These are phyloP conservation scores for Macrolepiota dolichaula DNA, from an alignment of 768 basidiomycete species.

Conservation along the genomic window DNA sequence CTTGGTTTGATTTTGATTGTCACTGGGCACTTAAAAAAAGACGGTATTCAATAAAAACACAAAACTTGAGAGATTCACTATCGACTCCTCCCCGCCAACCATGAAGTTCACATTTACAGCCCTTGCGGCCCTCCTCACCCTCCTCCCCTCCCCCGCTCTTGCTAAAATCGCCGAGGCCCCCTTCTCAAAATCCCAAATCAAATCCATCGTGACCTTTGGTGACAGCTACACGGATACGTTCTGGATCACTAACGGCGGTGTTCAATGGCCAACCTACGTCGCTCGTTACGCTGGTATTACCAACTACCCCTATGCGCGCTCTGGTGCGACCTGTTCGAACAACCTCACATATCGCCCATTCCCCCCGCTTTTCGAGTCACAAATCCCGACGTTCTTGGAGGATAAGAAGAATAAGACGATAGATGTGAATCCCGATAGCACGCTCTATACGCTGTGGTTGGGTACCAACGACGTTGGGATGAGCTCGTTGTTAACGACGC, in stretches of 20 bases:
- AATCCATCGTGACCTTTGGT: slow-evolving; percentile 64
- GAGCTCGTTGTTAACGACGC: slow-evolving; percentile 47
- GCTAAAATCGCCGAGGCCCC: background rate
- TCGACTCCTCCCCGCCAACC: background rate
- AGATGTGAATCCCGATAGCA: slow-evolving; percentile 37
- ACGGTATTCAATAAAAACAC: background rate
- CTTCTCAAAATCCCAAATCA: slow-evolving; percentile 40
- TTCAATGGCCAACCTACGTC: slow-evolving; percentile 60
- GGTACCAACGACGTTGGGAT: slow-evolving; percentile 65
- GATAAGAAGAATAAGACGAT: slow-evolving; percentile 41
- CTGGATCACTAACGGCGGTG: slow-evolving; percentile 34
- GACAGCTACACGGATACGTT: slow-evolving; percentile 62
- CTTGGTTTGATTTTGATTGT: background rate
- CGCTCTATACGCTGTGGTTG: slow-evolving; percentile 66
- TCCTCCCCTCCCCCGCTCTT: background rate
- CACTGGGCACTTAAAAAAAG: background rate
- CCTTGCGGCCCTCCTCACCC: background rate
- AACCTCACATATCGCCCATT: slow-evolving; percentile 54
- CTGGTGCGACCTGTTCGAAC: slow-evolving; percentile 68
- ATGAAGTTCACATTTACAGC: slow-evolving; percentile 4
- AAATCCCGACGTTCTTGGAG: slow-evolving; percentile 51
- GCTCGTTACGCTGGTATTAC: slow-evolving; percentile 49
- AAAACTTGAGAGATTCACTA: background rate
- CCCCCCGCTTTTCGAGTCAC: slow-evolving; percentile 55
- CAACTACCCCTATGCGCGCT: slow-evolving; percentile 55